These are phyloP conservation scores for Phaseolus lunatus DNA, from an alignment of 306 rosid species.

Conservation along the genomic window DNA sequence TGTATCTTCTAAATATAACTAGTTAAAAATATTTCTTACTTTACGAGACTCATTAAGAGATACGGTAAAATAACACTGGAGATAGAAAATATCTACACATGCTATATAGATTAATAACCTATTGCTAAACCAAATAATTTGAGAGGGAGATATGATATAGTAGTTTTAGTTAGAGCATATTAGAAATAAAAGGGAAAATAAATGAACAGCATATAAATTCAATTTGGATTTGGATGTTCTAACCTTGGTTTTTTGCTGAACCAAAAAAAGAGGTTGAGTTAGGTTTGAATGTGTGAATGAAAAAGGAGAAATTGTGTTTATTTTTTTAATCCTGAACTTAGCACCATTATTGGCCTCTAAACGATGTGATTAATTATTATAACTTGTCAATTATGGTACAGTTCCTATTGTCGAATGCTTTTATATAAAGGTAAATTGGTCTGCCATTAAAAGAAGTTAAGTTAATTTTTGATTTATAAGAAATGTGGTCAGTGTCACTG, in stretches of 20 bases:
- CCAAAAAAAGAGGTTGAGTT: background rate
- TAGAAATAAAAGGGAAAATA: conserved; percentile 3
- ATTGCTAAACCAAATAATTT: background rate
- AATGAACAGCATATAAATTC: background rate
- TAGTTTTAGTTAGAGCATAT: background rate
- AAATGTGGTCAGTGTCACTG: conserved; percentile 17
- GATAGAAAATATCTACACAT: background rate
- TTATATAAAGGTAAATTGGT: conserved; percentile 12
- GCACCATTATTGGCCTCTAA: conserved; percentile 25
- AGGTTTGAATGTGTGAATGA: background rate
- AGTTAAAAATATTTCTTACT: too few species aligned
- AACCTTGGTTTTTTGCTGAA: background rate
- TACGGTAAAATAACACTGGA: too few species aligned
- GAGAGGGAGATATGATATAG: background rate
- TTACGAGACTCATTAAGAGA: too few species aligned
- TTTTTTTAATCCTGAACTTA: background rate
- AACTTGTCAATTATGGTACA: conserved; percentile 45
- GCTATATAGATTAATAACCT: background rate
- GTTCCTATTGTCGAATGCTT: conserved; percentile 37
- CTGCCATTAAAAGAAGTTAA: conserved; percentile 46
- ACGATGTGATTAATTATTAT: conserved; percentile 8
- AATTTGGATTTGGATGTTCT: background rate
- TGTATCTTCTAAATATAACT: too few species aligned
- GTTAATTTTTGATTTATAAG: conserved; percentile 36
- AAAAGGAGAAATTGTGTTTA: conserved; percentile 7